phyloP scores from a whole-genome alignment of 108 stramenopile species.

The Stephanodiscus triporus region DNA sequence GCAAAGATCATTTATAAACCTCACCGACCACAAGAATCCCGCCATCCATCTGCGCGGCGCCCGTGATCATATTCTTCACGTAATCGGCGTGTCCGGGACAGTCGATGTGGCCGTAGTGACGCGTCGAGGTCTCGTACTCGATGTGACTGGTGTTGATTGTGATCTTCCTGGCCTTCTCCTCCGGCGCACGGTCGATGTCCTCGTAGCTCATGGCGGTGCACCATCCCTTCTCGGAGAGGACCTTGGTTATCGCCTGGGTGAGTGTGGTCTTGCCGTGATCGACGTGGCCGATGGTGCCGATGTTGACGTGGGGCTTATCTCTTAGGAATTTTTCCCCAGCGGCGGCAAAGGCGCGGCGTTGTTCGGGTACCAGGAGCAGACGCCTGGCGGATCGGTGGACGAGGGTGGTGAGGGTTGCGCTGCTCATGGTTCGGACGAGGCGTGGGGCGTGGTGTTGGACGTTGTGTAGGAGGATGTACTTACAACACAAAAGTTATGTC shows the following conservation, averaged over 20 bases:
- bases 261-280: conserved; percentile 99
- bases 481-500: neutral
- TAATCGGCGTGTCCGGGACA: conserved; percentile 99
- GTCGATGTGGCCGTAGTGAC: conserved; percentile 99
- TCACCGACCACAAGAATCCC: conserved; percentile 95
- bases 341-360: conserved; percentile 49
- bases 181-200: conserved; percentile 98
- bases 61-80: conserved; percentile 99
- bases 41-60: conserved; percentile 99
- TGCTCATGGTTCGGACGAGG: conserved; percentile 9
- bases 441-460: too few relatives aligned
- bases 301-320: conserved; percentile 96
- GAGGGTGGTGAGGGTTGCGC: conserved; percentile 21
- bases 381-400: conserved; percentile 15
- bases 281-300: conserved; percentile 99
- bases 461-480: too few relatives aligned
- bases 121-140: conserved; percentile 94
- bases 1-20: neutral
- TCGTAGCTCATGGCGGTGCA: conserved; percentile 88
- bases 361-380: conserved; percentile 3
- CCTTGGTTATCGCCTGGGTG: conserved; percentile 99
- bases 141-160: conserved; percentile 97
- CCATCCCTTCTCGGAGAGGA: conserved; percentile 90
- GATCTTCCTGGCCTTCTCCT: conserved; percentile 97
- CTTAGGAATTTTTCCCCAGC: conserved; percentile 79